phyloP scores from a whole-genome alignment of 306 rosid species.

The Echinosophora koreensis region DNA sequence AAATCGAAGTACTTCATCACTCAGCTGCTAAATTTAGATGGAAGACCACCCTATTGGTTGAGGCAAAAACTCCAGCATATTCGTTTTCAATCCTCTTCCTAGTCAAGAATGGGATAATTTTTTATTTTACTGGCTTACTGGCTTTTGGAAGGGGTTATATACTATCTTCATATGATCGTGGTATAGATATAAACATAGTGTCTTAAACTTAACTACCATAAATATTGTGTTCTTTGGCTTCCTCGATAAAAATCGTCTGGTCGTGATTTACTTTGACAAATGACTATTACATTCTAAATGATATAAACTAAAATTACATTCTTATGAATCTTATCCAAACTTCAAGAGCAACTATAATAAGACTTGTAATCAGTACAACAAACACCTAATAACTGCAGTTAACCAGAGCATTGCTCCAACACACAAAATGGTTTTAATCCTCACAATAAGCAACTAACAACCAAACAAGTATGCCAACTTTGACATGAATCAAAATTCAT shows the following conservation, averaged over 20 bases:
- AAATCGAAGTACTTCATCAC: no score
- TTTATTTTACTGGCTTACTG: no score
- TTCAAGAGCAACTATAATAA: neutral
- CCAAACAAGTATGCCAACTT: conserved; percentile 54
- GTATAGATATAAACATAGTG: no score
- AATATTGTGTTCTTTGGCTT: neutral
- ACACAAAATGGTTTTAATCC: conserved; percentile 44
- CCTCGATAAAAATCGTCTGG: neutral
- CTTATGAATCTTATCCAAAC: conserved; percentile 11
- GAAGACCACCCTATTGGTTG: neutral
- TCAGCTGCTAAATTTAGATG: neutral
- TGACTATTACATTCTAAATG: no score
- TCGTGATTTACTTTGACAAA: neutral
- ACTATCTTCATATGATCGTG: no score
- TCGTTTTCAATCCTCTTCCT: no score
- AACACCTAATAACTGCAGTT: conserved; percentile 34
- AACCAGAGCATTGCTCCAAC: conserved; percentile 39
- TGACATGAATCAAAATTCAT: conserved; percentile 45
- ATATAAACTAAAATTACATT: no score
- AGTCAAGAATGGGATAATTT: no score
- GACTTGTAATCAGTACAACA: conserved; percentile 36
- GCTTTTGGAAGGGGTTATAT: no score
- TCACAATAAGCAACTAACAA: conserved; percentile 53
- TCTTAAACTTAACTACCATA: neutral
- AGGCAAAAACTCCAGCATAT: no score